These are phyloP conservation scores for Euphorbia neoarborescens DNA, from an alignment of 441 rosid genomes.

Conservation along the genomic window DNA sequence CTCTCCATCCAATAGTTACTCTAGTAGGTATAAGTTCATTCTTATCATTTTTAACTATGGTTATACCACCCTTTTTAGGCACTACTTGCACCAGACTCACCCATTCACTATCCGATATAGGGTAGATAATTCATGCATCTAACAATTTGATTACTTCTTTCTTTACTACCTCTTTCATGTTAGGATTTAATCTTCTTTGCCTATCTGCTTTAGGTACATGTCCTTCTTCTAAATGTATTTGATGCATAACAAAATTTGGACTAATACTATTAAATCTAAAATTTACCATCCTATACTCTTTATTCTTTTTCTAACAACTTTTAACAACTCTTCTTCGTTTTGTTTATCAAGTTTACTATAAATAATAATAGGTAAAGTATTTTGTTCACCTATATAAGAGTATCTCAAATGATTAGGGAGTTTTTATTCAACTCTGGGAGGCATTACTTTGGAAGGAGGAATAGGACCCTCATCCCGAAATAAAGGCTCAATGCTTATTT, in stretches of 20 bases:
- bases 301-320: no score
- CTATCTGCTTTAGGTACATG: neutral
- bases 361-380: no score
- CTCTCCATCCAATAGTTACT: neutral
- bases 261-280: no score
- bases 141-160: no score
- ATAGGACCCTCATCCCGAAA: neutral
- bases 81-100: neutral
- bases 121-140: neutral
- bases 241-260: neutral
- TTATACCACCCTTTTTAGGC: neutral
- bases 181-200: neutral
- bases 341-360: no score
- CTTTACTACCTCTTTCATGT: no score
- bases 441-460: neutral
- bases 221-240: neutral
- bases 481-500: no score
- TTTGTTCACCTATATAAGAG: neutral
- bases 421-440: neutral
- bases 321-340: no score
- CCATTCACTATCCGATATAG: neutral
- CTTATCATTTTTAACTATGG: neutral
- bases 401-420: neutral
- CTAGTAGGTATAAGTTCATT: neutral
- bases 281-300: no score